Conservation (phyloP, 495 filamentous ascomycete species). For the Parathielavia hyrcaniae region DNA sequence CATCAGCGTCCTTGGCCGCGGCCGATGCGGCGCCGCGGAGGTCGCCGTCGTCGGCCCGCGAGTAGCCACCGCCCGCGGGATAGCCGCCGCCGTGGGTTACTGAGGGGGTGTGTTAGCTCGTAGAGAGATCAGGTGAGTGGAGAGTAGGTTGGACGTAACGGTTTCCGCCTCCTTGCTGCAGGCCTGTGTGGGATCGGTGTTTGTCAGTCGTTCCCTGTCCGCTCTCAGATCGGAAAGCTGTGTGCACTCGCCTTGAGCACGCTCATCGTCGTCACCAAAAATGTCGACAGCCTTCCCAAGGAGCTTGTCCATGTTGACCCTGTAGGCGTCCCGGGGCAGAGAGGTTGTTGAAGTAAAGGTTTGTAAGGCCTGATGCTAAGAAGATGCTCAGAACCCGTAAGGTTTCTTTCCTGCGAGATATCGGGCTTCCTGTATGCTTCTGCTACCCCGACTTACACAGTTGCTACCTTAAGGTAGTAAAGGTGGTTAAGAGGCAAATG, state of each 20-base stretch:
- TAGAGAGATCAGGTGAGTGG: background rate
- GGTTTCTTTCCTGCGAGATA: too few relatives aligned
- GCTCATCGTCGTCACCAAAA: slow-evolving; percentile 15
- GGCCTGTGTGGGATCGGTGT: background rate
- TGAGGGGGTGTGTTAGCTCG: slow-evolving; percentile 5
- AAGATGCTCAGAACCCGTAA: too few relatives aligned
- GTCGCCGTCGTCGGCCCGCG: slow-evolving; percentile 40
- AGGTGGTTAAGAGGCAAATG: background rate
- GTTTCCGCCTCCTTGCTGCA: slow-evolving; percentile 20
- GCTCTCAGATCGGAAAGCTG: background rate
- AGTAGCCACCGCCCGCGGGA: slow-evolving; percentile 36
- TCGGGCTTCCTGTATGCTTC: background rate
- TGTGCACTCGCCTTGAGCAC: slow-evolving; percentile 7
- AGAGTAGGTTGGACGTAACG: slow-evolving; percentile 7
- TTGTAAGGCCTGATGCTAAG: background rate
- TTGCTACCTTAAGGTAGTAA: background rate
- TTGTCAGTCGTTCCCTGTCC: too few relatives aligned
- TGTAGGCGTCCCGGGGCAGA: background rate
- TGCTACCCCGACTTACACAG: background rate
- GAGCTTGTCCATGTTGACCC: slow-evolving; percentile 16
- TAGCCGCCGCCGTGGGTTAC: slow-evolving; percentile 38
- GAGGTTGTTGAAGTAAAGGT: background rate
- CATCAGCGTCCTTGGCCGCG: slow-evolving; percentile 46
- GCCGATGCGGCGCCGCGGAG: slow-evolving; percentile 46
- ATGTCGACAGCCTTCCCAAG: slow-evolving; percentile 16